These are phyloP conservation scores for barley (Hordeum vulgare) DNA, from an alignment of 176 grass and related monocot species.

Conservation along the genomic window MorexV3_pseudomolecules_assembly NC_058522.1:513546161-513546660, in stretches of 20 bases:
- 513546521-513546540: neutral
- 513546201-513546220: slow-evolving; percentile 64
- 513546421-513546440: slow-evolving; percentile 50
- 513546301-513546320: slow-evolving; percentile 24
- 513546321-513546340: slow-evolving; percentile 49
- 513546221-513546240: slow-evolving; percentile 74
- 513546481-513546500: neutral
- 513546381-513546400: slow-evolving; percentile 38
- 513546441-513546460: slow-evolving; percentile 37
- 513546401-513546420: slow-evolving; percentile 37
- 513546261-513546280: slow-evolving; percentile 61
- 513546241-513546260: slow-evolving; percentile 59
- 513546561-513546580: neutral
- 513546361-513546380: slow-evolving; percentile 33
- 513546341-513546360: slow-evolving; percentile 40
- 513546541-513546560: neutral
- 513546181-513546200: slow-evolving; percentile 49
- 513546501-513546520: neutral
- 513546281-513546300: slow-evolving; percentile 50
- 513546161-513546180: slow-evolving; percentile 34
- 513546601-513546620: neutral
- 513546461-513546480: slow-evolving; percentile 36
- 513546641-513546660: neutral
- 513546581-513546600: neutral
- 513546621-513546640: neutral